Base-by-base conservation (phyloP, 2,329 filamentous ascomycete species). In the Fusarium sp. region DNA sequence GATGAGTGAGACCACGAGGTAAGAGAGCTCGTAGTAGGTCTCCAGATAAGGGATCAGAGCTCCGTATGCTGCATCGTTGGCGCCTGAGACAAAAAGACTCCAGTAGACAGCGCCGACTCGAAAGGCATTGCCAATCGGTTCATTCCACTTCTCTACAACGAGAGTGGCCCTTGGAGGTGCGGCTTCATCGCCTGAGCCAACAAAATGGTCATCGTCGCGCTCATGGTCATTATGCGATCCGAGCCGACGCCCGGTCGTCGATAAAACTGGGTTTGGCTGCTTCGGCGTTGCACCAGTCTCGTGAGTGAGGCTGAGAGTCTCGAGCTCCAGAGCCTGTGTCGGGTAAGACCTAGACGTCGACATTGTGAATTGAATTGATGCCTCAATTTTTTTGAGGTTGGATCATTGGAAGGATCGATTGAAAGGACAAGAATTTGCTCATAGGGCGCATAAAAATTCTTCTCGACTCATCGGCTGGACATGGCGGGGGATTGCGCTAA, bases 1-100 rank as follows among this genome's bases (percentile, higher is more conserved):
- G 46, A 92, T 82, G 3, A 92, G 84, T 0, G 91, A 91, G 7
- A 93, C 85, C 52, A 91, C 81, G 2, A 88, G 84, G 77, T 92
- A 92, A n/a, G 81, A 84, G 36, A 92, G 82, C 50, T 83, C 58
- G 79, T 93, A 93, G 81, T 92, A 91, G 0, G 68, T 54, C 52
- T 77, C 76, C 15, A 80, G 68, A 61, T 78, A 71, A 7, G 60
- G 64, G 10, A 70, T 70, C 22, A 70, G n/a, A 15, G 67, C 67
- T 39, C 67, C 67, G 5, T 88, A 89, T 12, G 86, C 87, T 3
- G 86, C 84, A 77, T 89, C 88, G 61, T 89, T 90, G n/a, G 86
- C 84, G 1, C 89, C 89, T 76, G 89, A 86, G 4, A 89, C 84
- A 3, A 88, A 77, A 64, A 91, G 88, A 11, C 84, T 85, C 81